Base-by-base conservation (phyloP, 1,284 basidiomycete genomes). In the Marasmius oreades region DNA sequence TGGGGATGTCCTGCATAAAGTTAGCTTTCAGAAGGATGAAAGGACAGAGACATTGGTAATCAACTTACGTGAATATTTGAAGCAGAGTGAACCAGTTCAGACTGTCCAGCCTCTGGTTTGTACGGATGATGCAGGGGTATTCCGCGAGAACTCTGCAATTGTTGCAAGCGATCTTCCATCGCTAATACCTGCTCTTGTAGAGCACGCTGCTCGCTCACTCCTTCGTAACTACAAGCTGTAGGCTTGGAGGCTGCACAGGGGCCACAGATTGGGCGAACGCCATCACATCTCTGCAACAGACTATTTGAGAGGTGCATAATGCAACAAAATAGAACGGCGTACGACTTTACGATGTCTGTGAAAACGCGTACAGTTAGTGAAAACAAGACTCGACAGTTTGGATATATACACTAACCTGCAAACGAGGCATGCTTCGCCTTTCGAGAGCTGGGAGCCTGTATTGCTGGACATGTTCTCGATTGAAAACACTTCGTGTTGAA, bases 241-340 rank as follows among this genome's bases (percentile, higher is more conserved):
- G 52, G 51, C 7, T 43, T 28, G 5, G 37, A 33, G 14, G 45
- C 20, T 7, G 33, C 51, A 42, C 60, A 61, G 11, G 51, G 33
- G 1, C 55, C 50, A 24, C 60, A 61, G n/a, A 55, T 47, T 12
- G 60, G 60, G 8, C 56, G 52, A 18, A 36, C 50, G 5, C 60
- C 60, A 37, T 61, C 60, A 28, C 60, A 61, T 34, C 52, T 53
- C 60, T 61, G 42, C 18, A 44, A 22, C 16, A 48, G 12, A 2
- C 24, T 18, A 20, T 31, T 33, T 20, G 39, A 42, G 20, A 16
- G 39, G n/a, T 16, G 39, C 10, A 42, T n/a, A n/a, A 20, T 16
- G 7, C 14, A 42, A n/a, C n/a, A 16, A 20, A 16, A 42, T n/a
- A 2, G 8, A 3, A 1, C 6, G 39, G 20, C 39, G 16, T 20